These are phyloP conservation scores for Hymenochaete sp. DNA, from an alignment of 1,284 basidiomycete species.

Conservation along the genomic window DNA sequence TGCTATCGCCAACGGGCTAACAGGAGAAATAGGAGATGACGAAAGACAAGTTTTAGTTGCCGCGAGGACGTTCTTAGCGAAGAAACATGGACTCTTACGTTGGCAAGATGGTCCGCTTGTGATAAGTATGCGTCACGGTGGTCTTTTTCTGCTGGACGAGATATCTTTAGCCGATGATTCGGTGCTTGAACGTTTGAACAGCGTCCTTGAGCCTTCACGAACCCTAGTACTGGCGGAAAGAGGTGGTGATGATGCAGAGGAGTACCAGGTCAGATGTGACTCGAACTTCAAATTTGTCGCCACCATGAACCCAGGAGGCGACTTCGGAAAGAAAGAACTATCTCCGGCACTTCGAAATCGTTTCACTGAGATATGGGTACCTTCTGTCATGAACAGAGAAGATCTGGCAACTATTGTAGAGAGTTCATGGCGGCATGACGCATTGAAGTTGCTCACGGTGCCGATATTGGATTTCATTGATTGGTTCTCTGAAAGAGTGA, in stretches of 20 bases:
- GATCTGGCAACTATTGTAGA: conserved; percentile 81
- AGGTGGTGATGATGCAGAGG: conserved; percentile 67
- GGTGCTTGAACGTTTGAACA: conserved; percentile 95
- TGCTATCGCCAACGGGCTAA: conserved; percentile 20
- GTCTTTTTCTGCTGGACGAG: conserved; percentile 90
- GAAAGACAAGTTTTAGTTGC: conserved; percentile 21
- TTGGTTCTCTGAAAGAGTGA: conserved; percentile 67
- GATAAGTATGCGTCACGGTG: conserved; percentile 82
- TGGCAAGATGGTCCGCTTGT: conserved; percentile 96
- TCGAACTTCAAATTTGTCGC: conserved; percentile 83
- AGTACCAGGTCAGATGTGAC: conserved; percentile 59
- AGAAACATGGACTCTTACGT: conserved; percentile 75
- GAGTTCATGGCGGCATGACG: conserved; percentile 58
- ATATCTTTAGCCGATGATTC: conserved; percentile 98
- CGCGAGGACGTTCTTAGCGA: conserved; percentile 22
- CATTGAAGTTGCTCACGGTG: conserved; percentile 52
- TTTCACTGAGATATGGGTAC: conserved; percentile 99
- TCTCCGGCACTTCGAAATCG: conserved; percentile 95
- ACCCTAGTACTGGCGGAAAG: conserved; percentile 91
- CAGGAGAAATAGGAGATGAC: conserved; percentile 24
- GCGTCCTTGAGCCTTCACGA: conserved; percentile 87
- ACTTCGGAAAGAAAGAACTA: conserved; percentile 98
- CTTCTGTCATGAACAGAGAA: conserved; percentile 65
- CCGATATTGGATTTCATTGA: conserved; percentile 73
- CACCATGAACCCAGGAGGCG: conserved; percentile 99